Evolutionary conservation across 257 asterid species (phyloP).

Genomic region (Solanum lignicaule): DNA sequence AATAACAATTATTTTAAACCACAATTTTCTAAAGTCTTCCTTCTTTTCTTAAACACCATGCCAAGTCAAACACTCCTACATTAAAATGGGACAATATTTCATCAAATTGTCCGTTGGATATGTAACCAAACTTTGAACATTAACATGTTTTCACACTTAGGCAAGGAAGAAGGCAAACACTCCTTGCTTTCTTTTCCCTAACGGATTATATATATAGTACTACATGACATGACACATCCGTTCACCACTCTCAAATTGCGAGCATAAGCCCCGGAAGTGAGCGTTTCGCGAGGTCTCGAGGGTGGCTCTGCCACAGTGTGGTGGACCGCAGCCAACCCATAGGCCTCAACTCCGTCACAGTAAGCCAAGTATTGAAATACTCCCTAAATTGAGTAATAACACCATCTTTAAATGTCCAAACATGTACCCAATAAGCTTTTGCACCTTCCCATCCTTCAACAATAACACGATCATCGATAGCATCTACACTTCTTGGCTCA

Average conservation of each 20-base stretch:
- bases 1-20: no score
- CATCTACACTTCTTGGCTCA: conserved; percentile 56
- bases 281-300: conserved; percentile 48
- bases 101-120: background rate
- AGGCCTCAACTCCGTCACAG: conserved; percentile 57
- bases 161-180: background rate
- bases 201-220: no score
- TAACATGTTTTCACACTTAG: background rate
- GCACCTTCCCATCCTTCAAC: conserved; percentile 94
- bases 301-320: conserved; percentile 95
- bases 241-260: conserved; percentile 29
- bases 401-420: conserved; percentile 70
- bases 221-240: background rate
- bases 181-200: background rate
- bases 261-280: conserved; percentile 78
- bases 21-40: background rate
- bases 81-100: background rate
- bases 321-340: conserved; percentile 15
- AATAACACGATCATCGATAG: conserved; percentile 49
- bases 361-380: conserved; percentile 88
- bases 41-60: no score
- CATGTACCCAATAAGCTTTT: conserved; percentile 83
- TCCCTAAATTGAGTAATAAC: conserved; percentile 71
- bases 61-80: background rate
- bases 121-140: background rate